These are phyloP conservation scores for Paecilomyces sp. DNA, from an alignment of 2,329 filamentous ascomycete species.

Conservation along the genomic window DNA sequence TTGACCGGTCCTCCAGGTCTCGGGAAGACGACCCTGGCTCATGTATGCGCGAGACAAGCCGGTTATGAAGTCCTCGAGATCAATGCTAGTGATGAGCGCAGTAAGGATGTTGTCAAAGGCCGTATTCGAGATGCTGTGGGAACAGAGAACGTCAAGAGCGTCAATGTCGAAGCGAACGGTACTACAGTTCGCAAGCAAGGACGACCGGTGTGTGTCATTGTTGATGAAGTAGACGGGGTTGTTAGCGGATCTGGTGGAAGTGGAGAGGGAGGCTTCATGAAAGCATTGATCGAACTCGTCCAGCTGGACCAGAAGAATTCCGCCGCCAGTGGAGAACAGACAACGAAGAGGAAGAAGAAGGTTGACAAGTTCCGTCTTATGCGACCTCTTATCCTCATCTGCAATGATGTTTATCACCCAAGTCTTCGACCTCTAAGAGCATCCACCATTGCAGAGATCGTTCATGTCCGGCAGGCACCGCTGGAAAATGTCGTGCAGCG, in stretches of 20 bases:
- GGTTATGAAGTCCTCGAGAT: constrained; percentile 97
- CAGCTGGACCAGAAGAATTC: constrained; percentile 78
- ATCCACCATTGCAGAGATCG: constrained; percentile 75
- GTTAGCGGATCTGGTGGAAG: constrained; percentile 69
- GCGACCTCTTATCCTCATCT: constrained; percentile 85
- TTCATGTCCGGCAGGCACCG: constrained; percentile 83
- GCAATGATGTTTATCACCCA: constrained; percentile 94
- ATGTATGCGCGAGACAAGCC: constrained; percentile 90
- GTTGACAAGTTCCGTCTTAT: constrained; percentile 80
- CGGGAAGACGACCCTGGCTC: constrained; percentile 91
- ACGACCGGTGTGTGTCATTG: constrained; percentile 83
- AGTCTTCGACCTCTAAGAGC: constrained; percentile 81
- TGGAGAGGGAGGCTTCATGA: constrained; percentile 91
- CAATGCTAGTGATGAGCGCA: constrained; percentile 94
- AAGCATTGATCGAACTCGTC: constrained; percentile 86
- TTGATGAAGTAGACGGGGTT: constrained; percentile 95
- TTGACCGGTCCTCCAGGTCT: constrained; percentile 87
- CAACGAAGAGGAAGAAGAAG: constrained; percentile 48
- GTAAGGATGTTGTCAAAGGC: constrained; percentile 79
- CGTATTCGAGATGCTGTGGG: constrained; percentile 86
- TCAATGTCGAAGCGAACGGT: constrained; percentile 40
- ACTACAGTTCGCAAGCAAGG: constrained; percentile 61
- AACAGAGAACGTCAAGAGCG: constrained; percentile 83
- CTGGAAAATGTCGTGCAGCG: constrained; percentile 78
- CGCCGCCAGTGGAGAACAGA: constrained; percentile 21